Conservation (phyloP, 768 basidiomycete species). For the Termitomyces bulborhizus region DNA sequence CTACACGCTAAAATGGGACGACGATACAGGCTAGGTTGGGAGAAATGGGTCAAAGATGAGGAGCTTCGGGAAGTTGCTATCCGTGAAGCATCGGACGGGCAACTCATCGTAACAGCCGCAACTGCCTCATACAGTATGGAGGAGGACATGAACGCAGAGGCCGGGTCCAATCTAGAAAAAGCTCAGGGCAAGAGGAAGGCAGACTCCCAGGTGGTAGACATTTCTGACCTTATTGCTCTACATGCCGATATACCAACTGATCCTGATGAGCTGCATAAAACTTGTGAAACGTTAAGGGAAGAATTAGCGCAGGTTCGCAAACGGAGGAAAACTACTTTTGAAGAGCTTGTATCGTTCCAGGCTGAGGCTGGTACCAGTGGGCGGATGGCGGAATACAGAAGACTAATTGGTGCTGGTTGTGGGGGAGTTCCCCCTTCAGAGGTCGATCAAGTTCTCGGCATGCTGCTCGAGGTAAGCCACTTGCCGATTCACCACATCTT, state of each 20-base stretch:
- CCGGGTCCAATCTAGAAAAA: conserved; percentile 35
- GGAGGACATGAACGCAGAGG: conserved; percentile 36
- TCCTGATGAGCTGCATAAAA: conserved; percentile 42
- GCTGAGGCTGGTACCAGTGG: conserved; percentile 89
- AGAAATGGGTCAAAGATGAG: conserved; percentile 88
- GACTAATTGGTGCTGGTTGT: conserved; percentile 86
- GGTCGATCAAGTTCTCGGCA: conserved; percentile 79
- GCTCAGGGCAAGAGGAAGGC: conserved; percentile 52
- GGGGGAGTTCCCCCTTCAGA: conserved; percentile 83
- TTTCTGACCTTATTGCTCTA: conserved; percentile 56
- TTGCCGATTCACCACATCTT: neutral
- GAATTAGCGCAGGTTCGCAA: conserved; percentile 63
- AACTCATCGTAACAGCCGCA: conserved; percentile 38
- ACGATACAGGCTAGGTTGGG: conserved; percentile 83
- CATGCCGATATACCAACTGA: conserved; percentile 54
- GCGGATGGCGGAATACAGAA: conserved; percentile 83
- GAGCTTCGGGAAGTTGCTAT: conserved; percentile 68
- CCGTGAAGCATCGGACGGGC: conserved; percentile 56
- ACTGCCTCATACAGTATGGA: conserved; percentile 42
- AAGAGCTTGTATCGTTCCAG: conserved; percentile 72
- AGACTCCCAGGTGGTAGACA: conserved; percentile 43
- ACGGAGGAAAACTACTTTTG: conserved; percentile 67
- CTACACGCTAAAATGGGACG: conserved; percentile 73
- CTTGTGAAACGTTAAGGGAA: conserved; percentile 56
- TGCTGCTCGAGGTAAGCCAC: conserved; percentile 70